Base-by-base conservation (phyloP, 345 rosid genomes). In the Lepidium aucheri region DNA sequence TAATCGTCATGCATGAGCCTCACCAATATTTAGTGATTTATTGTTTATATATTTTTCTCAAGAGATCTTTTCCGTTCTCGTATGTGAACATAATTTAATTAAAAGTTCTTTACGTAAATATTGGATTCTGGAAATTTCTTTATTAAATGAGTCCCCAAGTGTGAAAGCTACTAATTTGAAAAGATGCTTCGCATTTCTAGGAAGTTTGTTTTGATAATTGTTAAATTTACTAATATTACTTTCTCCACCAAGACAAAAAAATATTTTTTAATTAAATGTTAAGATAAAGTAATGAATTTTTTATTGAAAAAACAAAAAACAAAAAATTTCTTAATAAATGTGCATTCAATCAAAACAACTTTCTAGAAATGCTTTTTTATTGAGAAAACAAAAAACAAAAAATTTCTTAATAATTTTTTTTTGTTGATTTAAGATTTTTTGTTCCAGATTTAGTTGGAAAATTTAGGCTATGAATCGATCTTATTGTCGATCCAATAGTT, bases 141-240 rank as follows among this genome's bases (percentile, higher is more conserved):
- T 8, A n/a, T 12, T 50, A 56, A 55, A 64, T 39, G 66, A 65
- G 41, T 34, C 60, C 10, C 0, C 24, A 64, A 33, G 53, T 57
- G 53, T 65, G 71, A 72, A 65, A 64, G 43, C 41, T 63, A 53
- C 4, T 13, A 3, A 38, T 53, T 24, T 47, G 1, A 56, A 47
- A 47, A 72, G 46, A 41, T 72, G 66, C 65, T 72, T 64, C 41
- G 39, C 70, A 47, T 55, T 56, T 63, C 0, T 13, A 22, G 56
- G 34, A 4, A 28, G 14, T 53, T 69, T 55, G 11, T 24, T 40
- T 57, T 45, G 0, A 2, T 28, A 30, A 10, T 4, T 12, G 30
- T 18, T 16, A 44, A 22, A 5, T 20, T 26, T 7, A 38, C 8
- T 1, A 9, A 39, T 22, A 39, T 49, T 20, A 12, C 33, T 41